A percentile compares a stretch with the other conserved stretches of the same genome.
Evolutionary conservation across 192 early-diverging fungal genomes (phyloP).

Genomic region (Backusella tuberculispora): DNA sequence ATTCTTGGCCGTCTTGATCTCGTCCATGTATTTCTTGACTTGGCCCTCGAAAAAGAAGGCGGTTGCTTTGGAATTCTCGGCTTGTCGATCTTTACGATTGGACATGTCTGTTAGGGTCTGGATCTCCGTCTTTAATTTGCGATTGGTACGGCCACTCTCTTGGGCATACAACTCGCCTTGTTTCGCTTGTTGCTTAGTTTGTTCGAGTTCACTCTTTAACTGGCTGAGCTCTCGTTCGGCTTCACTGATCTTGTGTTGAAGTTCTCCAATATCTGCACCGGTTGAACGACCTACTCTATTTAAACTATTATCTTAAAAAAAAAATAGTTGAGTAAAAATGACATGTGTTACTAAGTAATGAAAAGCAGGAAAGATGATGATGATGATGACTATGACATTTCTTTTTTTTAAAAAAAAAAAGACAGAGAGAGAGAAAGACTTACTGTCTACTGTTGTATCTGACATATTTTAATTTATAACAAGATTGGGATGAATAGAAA

Average conservation of each 20-base stretch:
- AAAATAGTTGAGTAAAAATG: background rate
- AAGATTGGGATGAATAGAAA: background rate
- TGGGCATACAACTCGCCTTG: slow-evolving; percentile 37
- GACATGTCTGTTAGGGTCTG: slow-evolving; percentile 44
- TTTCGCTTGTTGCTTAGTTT: slow-evolving; percentile 35
- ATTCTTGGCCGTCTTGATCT: slow-evolving; percentile 38
- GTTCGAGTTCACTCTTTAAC: slow-evolving; percentile 30
- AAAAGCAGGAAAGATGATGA: background rate
- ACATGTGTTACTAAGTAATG: background rate
- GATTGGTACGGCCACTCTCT: slow-evolving; percentile 41
- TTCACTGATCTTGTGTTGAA: slow-evolving; percentile 41
- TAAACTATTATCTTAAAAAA: background rate
- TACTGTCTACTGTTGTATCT: background rate
- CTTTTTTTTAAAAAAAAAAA: background rate
- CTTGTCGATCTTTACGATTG: slow-evolving; percentile 45
- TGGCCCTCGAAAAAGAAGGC: slow-evolving; percentile 47
- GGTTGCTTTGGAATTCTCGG: slow-evolving; percentile 44
- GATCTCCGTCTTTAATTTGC: slow-evolving; percentile 41
- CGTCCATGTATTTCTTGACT: slow-evolving; percentile 43
- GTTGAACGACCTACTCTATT: slow-evolving; percentile 25
- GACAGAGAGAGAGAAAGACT: background rate
- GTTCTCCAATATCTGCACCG: slow-evolving; percentile 42
- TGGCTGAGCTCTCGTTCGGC: slow-evolving; percentile 35
- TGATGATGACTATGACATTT: background rate
- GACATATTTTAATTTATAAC: background rate